Evolutionary conservation across 1,139 yeast genomes (phyloP), one percentile per base, ranked within the genome.

Genomic region (Nadsonia starkeyi-henricii): DNA sequence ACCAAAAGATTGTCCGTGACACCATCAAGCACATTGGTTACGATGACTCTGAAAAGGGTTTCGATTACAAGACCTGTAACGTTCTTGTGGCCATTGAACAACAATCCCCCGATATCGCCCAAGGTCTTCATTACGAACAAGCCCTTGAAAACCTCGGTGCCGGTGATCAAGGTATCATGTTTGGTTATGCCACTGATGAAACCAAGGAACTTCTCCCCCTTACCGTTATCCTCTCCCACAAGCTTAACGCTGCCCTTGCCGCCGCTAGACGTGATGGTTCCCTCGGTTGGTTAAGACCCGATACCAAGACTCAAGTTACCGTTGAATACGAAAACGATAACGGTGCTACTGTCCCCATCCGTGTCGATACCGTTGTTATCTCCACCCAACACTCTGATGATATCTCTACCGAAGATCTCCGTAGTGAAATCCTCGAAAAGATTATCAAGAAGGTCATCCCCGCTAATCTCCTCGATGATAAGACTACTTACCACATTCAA

Each of bases 161-260:
- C 58, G 99, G 99, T 81, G 99, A 91, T 75, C 99, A 91, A 75
- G 97, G 99, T 81, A 91, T 91, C 70, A 91, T 91, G 99, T 91
- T 91, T 68, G 99, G 99, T 71, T 91, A 91, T 72, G 99, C 99
- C 61, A 81, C 98, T 56, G 96, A 91, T 66, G 99, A 91, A 77
- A 89, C 98, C 62, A 95, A 89, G 67, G 97, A 91, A 76, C 82
- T 85, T 68, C 77, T 91, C 64, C 99, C 99, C 62, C 81, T 91
- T 73, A 93, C 98, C 60, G 78, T 91, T 56, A 73, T 93, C 62
- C 80, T 93, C 65, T 81, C 97, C 52, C 99, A 91, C 78, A 85
- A 86, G 74, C 81, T 91, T 68, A 93, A 93, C 77, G 85, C 85
- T 69, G 97, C 94, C 53, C 79, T 91, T 73, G 96, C 98, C 58